Percentiles rank a stretch among this genome's conserved stretches.
phyloP scores from a whole-genome alignment of 352 stramenopile genomes.

The Phytophthora megakarya region DNA sequence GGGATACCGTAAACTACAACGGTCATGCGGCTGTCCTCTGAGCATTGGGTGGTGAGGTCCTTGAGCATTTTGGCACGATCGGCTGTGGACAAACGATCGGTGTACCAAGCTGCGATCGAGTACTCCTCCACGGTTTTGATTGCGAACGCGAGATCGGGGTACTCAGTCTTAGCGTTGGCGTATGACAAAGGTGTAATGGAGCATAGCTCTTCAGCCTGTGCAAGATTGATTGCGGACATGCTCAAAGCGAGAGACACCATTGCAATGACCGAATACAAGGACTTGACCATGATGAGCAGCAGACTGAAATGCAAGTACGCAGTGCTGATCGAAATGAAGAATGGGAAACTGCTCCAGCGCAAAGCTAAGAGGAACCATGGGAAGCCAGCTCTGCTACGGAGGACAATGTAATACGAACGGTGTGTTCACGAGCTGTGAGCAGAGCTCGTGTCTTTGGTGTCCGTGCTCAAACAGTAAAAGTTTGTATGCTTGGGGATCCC shows the following conservation, averaged over 20 bases:
- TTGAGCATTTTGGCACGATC: conserved; percentile 31
- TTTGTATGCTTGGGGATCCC: conserved; percentile 28
- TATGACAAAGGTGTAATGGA: conserved; percentile 47
- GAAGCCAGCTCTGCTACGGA: no score
- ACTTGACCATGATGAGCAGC: conserved; percentile 27
- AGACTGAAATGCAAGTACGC: conserved; percentile 2
- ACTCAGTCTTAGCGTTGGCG: conserved; percentile 33
- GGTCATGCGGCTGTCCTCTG: conserved; percentile 39
- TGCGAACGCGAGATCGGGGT: conserved; percentile 42
- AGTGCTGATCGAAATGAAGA: conserved; percentile 20
- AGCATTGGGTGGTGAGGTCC: conserved; percentile 35
- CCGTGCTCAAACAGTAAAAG: conserved; percentile 18
- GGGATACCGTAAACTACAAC: conserved; percentile 77
- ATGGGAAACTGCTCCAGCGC: conserved; percentile 13
- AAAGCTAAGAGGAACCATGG: conserved; percentile 10
- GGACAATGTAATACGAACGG: no score
- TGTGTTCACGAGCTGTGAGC: no score
- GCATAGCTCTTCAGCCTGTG: conserved; percentile 35
- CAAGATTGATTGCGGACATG: conserved; percentile 13
- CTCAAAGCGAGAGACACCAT: conserved; percentile 22
- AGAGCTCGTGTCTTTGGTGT: conserved; percentile 28
- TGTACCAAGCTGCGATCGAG: conserved; percentile 58
- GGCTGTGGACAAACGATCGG: conserved; percentile 41
- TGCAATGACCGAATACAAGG: conserved; percentile 5
- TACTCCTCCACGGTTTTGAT: conserved; percentile 42